phyloP scores from a whole-genome alignment of 495 filamentous ascomycete genomes.

The Parmelia sp. region DNA sequence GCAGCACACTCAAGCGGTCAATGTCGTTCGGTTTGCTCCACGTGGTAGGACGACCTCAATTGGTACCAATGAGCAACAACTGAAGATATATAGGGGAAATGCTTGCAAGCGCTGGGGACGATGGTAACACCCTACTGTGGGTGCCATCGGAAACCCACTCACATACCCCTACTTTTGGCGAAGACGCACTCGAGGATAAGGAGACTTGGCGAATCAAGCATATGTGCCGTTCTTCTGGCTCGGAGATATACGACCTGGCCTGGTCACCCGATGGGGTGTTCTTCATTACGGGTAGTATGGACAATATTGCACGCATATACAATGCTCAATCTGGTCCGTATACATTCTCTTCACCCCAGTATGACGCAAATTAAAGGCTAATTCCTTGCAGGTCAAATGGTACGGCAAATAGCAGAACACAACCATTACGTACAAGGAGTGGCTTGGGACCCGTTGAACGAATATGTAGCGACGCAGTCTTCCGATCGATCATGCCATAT shows the following conservation, averaged over 20 bases:
- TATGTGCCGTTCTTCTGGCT: constrained; percentile 86
- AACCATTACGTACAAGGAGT: constrained; percentile 99
- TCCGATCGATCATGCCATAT: constrained; percentile 97
- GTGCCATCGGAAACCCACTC: constrained; percentile 72
- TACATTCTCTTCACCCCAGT: neutral
- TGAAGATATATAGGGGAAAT: constrained; percentile 63
- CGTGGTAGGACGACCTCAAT: constrained; percentile 52
- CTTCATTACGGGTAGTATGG: constrained; percentile 98
- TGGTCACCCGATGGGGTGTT: constrained; percentile 96
- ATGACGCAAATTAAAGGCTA: neutral
- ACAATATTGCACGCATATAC: constrained; percentile 96
- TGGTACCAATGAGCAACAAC: constrained; percentile 21
- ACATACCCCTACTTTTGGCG: constrained; percentile 60
- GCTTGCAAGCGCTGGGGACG: constrained; percentile 90
- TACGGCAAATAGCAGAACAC: constrained; percentile 96
- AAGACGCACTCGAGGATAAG: constrained; percentile 84
- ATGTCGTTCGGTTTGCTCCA: constrained; percentile 93
- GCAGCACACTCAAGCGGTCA: constrained; percentile 88
- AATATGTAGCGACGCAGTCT: constrained; percentile 96
- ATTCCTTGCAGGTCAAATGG: constrained; percentile 60
- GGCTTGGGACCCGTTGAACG: constrained; percentile 96
- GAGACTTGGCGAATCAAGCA: constrained; percentile 95
- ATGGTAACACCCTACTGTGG: constrained; percentile 95
- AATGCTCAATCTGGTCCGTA: constrained; percentile 80
- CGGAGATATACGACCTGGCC: constrained; percentile 95